Conservation (phyloP, 2,329 filamentous ascomycete genomes). For the Aspergillus fumigatus region DNA sequence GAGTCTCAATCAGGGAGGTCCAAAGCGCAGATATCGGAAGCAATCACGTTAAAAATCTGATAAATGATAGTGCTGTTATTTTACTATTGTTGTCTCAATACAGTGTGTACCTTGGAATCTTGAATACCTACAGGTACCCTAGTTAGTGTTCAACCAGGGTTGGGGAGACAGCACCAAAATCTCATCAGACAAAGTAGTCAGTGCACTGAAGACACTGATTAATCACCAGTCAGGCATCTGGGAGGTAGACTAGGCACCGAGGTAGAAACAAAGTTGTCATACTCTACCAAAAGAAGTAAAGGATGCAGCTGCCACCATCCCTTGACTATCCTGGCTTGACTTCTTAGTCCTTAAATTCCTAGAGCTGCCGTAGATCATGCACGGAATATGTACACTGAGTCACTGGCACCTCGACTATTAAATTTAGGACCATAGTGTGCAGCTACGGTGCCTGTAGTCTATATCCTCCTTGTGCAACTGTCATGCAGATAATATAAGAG, state of each 20-base stretch:
- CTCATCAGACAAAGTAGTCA: not conserved
- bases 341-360: conserved; percentile 5
- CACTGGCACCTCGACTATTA: not conserved
- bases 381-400: conserved; percentile 28
- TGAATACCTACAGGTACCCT: not conserved
- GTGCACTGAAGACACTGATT: not conserved
- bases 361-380: conserved; percentile 36
- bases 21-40: not conserved
- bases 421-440: not conserved
- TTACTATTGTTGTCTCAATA: not conserved
- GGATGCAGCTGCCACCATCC: not conserved
- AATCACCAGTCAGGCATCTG: not conserved
- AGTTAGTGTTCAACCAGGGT: not conserved
- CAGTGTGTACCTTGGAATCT: not conserved
- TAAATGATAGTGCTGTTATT: not conserved
- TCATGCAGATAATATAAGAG: not conserved
- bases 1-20: not conserved
- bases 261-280: not conserved
- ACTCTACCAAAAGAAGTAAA: not conserved
- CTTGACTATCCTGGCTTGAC: not conserved
- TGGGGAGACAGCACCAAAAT: not conserved
- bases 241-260: not conserved
- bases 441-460: not conserved
- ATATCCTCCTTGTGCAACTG: conserved; percentile 2
- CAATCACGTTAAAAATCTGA: not conserved